Percentiles rank a stretch among this genome's conserved stretches.
These are phyloP conservation scores for Crucibulum laeve DNA, from an alignment of 768 basidiomycete species.

Conservation along the genomic window DNA sequence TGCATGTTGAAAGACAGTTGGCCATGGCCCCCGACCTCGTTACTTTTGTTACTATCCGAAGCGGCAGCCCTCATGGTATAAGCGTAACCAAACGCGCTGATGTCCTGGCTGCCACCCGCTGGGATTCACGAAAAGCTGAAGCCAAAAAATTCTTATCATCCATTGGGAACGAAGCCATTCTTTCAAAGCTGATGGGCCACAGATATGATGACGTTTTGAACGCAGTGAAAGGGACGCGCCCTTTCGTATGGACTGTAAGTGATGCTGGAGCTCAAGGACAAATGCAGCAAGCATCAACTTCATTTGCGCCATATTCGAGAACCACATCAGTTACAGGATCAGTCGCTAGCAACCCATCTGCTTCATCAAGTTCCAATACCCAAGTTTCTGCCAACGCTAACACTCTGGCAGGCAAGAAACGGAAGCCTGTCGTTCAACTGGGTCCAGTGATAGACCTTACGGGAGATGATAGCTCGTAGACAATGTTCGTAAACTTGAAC, in stretches of 20 bases:
- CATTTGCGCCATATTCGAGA: no score
- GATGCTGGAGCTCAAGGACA: no score
- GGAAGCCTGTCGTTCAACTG: constrained; percentile 11
- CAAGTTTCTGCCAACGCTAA: background rate
- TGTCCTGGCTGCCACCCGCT: constrained; percentile 13
- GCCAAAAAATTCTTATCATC: constrained; percentile 19
- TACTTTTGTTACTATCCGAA: constrained; percentile 16
- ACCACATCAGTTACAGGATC: no score
- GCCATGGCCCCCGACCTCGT: constrained; percentile 16
- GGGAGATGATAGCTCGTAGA: constrained; percentile 13
- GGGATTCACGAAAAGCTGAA: constrained; percentile 16
- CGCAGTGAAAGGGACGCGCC: constrained; percentile 17
- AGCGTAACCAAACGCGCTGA: constrained; percentile 20
- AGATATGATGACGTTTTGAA: constrained; percentile 23
- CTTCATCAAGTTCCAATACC: no score
- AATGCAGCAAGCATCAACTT: no score
- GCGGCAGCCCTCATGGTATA: constrained; percentile 21
- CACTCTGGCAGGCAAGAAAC: constrained; percentile 12
- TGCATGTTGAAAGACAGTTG: constrained; percentile 19
- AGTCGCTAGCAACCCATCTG: no score
- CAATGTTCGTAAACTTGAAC: no score
- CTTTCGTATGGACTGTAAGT: constrained; percentile 10
- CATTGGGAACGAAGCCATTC: constrained; percentile 19
- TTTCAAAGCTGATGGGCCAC: constrained; percentile 24
- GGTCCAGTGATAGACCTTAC: constrained; percentile 20